Base-by-base conservation (phyloP, 2,329 filamentous ascomycete species). In the Mycogone perniciosa region DNA sequence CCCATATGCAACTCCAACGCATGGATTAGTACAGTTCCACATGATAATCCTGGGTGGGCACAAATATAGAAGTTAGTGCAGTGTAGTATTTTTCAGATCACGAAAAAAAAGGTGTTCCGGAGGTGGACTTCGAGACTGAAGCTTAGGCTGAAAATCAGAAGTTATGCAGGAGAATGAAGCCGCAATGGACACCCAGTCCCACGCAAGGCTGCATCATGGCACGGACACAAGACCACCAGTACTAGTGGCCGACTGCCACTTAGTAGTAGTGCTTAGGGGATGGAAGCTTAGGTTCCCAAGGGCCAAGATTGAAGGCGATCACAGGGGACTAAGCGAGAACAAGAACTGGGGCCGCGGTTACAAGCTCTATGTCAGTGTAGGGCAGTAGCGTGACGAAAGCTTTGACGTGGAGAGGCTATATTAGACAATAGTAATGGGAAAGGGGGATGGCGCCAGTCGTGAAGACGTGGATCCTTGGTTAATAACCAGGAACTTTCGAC, bases 391-490 rank as follows among this genome's bases (percentile, higher is more conserved):
- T 53, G 59, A 58, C 57, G 54, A 53, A 58, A 42, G 40, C 40
- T 42, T 42, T 42, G 40, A 42, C 40, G 40, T 42, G 40, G 40
- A 42, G 56, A 60, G 59, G 55, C 48, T 62, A 61, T 64, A 64
- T 55, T 59, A 55, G 55, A 52, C 52, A 59, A 61, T 62, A 62
- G 55, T 55, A 58, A 59, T 27, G 13, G 26, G 40, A 42, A 42
- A 42, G 26, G 29, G 13, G 40, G 40, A 42, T 42, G 40, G 20
- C 27, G 40, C 11, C 40, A 27, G 40, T 26, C 58, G 55, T 57
- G 61, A 59, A 20, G 41, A 35, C 60, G 51, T 56, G 55, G 44
- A 44, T 57, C 57, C 58, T 56, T 57, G 59, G 62, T 58, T 54
- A 44, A 46, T 54, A 44, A 46, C 54, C 55, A 59, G 58, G 40